A percentile compares a stretch with the other conserved stretches of the same genome.
Conservation (phyloP, 2,329 filamentous ascomycete species). For the Eutypa lata region DNA sequence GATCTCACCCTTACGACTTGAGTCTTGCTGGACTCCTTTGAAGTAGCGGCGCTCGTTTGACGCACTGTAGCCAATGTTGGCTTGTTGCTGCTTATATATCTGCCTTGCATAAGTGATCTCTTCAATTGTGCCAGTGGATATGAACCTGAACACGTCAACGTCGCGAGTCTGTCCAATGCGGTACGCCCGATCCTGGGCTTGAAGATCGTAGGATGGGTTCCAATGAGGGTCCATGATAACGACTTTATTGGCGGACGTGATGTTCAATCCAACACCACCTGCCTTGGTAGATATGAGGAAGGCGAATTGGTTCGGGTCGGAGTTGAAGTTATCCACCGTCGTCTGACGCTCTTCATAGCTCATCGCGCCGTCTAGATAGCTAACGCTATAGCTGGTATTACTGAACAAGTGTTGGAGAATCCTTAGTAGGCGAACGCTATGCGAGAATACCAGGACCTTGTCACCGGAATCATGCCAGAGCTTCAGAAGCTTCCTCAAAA, state of each 20-base stretch:
- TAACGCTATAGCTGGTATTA: slow-evolving; percentile 85
- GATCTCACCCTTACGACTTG: slow-evolving; percentile 83
- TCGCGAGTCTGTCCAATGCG: slow-evolving; percentile 90
- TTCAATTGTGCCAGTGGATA: slow-evolving; percentile 89
- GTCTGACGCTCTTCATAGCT: slow-evolving; percentile 78
- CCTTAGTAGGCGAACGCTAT: slow-evolving; percentile 79
- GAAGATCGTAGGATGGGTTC: slow-evolving; percentile 93
- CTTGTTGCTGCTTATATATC: slow-evolving; percentile 98
- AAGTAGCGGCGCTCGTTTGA: slow-evolving; percentile 93
- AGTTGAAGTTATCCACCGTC: slow-evolving; percentile 87
- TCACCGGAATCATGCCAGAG: slow-evolving; percentile 90
- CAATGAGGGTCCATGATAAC: slow-evolving; percentile 96
- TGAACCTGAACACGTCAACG: slow-evolving; percentile 90
- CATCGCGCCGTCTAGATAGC: slow-evolving; percentile 84
- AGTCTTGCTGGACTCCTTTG: slow-evolving; percentile 84
- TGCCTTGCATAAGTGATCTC: slow-evolving; percentile 96
- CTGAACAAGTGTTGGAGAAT: slow-evolving; percentile 85
- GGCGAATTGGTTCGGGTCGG: slow-evolving; percentile 81
- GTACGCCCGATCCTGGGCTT: slow-evolving; percentile 94
- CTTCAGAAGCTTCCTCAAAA: slow-evolving; percentile 78
- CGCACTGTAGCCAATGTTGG: slow-evolving; percentile 94
- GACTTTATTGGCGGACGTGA: slow-evolving; percentile 96
- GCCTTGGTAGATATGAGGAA: slow-evolving; percentile 94
- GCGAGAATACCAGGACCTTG: slow-evolving; percentile 93
- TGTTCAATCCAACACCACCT: slow-evolving; percentile 91